Evolutionary conservation across 306 rosid genomes (phyloP), one percentile per base, ranked within the genome.

Genomic region (Fagus sylvatica): DNA sequence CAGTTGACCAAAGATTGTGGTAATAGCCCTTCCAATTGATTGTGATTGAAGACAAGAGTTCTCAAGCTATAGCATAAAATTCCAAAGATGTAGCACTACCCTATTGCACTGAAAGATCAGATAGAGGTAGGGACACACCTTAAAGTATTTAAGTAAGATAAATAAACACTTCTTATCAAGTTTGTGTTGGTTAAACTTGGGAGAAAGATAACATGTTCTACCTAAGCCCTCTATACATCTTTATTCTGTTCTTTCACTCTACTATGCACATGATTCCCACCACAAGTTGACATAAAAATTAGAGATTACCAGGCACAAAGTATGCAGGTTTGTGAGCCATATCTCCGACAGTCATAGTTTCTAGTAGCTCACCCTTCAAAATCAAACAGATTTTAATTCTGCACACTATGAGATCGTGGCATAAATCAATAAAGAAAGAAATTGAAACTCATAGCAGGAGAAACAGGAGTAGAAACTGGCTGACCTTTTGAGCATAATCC

Each of bases 261-360:
- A 16, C 49, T 39, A 40, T 39, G 33, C 30, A 51, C 48, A 79
- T 54, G 56, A 36, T 61, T 51, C 48, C 6, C 16, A 74, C 43
- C 64, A 49, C 48, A 76, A 72, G 60, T 72, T 82, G 80, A 51
- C 64, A 79, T 77, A 69, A 32, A 74, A 61, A 53, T 55, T 32
- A 71, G 77, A 41, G 64, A 60, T 88, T 96, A 96, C 99, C 99
- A 5, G 99, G 99, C 75, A 96, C 98, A 84, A 96, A 96, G 86
- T 93, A 96, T 60, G 97, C 97, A 75, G 99, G 98, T 79, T 93
- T 93, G 75, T 96, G 99, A 82, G 99, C 99, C 98, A 96, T 89
- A 79, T 93, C 94, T 78, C 97, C 96, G 19, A 90, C 94, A 36
- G 90, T 84, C 46, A 90, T 91, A 84, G 86, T 91, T 81, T 96